Evolutionary conservation across 2,329 filamentous ascomycete genomes (phyloP).

Genomic region (Aspergillus novoparasiticus): DNA sequence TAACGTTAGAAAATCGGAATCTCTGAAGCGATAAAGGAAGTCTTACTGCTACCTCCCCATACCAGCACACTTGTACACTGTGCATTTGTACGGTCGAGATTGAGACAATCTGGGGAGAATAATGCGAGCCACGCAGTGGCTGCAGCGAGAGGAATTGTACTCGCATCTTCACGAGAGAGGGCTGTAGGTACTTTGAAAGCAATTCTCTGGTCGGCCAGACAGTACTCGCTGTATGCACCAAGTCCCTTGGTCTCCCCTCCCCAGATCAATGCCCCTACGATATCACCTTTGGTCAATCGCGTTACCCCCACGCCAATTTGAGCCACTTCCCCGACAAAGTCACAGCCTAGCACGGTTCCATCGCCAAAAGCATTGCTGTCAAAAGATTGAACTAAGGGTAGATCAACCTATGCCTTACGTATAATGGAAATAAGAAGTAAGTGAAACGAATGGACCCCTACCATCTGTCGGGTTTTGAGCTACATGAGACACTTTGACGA

Average conservation of each 20-base stretch:
- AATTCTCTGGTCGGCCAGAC: slow-evolving; percentile 44
- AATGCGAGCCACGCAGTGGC: slow-evolving; percentile 45
- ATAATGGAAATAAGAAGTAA: neutral
- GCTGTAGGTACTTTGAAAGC: slow-evolving; percentile 42
- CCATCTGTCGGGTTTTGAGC: slow-evolving; percentile 29
- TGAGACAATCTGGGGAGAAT: slow-evolving; percentile 42
- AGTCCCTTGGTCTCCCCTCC: slow-evolving; percentile 29
- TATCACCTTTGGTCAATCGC: slow-evolving; percentile 35
- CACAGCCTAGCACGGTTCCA: slow-evolving; percentile 31
- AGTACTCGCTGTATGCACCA: slow-evolving; percentile 45
- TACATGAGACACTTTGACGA: slow-evolving; percentile 28
- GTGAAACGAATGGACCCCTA: slow-evolving; percentile 4
- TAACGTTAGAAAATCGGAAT: neutral
- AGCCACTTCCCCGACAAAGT: slow-evolving; percentile 37
- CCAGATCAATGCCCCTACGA: slow-evolving; percentile 36
- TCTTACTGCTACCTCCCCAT: slow-evolving; percentile 50
- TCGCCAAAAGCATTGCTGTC: slow-evolving; percentile 43
- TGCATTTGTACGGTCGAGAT: slow-evolving; percentile 28
- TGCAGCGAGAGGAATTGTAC: slow-evolving; percentile 44
- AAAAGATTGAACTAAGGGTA: slow-evolving; percentile 32
- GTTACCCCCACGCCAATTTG: slow-evolving; percentile 35
- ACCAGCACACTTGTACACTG: slow-evolving; percentile 37
- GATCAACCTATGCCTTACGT: neutral
- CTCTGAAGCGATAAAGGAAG: neutral
- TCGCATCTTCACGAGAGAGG: slow-evolving; percentile 35